Evolutionary conservation across 202 grass and related monocot genomes (phyloP).

Genomic region (Zoysia matrella): DNA sequence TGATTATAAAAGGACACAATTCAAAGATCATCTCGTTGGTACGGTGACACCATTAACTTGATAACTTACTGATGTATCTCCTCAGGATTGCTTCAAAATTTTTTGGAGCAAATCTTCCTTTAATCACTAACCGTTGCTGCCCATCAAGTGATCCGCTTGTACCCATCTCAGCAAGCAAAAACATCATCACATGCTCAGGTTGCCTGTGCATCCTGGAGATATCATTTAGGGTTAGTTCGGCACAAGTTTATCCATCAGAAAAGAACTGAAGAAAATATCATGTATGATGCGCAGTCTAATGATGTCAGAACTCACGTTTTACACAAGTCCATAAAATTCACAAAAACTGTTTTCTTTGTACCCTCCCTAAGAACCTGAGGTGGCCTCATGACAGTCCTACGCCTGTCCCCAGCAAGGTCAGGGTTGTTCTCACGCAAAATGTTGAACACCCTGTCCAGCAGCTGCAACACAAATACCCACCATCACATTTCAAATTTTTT

Average conservation of each 20-base stretch:
- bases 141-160: slow-evolving; percentile 80
- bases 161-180: slow-evolving; percentile 73
- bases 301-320: slow-evolving; percentile 48
- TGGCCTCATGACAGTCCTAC: slow-evolving; percentile 53
- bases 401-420: slow-evolving; percentile 59
- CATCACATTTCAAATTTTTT: background rate
- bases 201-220: slow-evolving; percentile 71
- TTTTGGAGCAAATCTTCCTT: slow-evolving; percentile 72
- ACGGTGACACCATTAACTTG: background rate
- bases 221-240: background rate
- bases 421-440: slow-evolving; percentile 70
- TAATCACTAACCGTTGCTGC: slow-evolving; percentile 73
- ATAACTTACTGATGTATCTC: slow-evolving; percentile 72
- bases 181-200: slow-evolving; percentile 81
- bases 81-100: slow-evolving; percentile 62
- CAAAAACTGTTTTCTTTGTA: slow-evolving; percentile 79
- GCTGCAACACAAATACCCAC: slow-evolving; percentile 39
- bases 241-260: background rate
- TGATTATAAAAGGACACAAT: background rate
- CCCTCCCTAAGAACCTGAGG: slow-evolving; percentile 74
- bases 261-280: background rate
- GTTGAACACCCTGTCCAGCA: slow-evolving; percentile 69
- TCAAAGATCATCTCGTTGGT: background rate
- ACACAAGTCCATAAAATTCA: slow-evolving; percentile 84
- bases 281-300: background rate